A percentile compares a stretch with the other conserved stretches of the same genome.
These are phyloP conservation scores for Lachancea mirantina DNA, from an alignment of 805 yeast species.

Conservation along the genomic window DNA sequence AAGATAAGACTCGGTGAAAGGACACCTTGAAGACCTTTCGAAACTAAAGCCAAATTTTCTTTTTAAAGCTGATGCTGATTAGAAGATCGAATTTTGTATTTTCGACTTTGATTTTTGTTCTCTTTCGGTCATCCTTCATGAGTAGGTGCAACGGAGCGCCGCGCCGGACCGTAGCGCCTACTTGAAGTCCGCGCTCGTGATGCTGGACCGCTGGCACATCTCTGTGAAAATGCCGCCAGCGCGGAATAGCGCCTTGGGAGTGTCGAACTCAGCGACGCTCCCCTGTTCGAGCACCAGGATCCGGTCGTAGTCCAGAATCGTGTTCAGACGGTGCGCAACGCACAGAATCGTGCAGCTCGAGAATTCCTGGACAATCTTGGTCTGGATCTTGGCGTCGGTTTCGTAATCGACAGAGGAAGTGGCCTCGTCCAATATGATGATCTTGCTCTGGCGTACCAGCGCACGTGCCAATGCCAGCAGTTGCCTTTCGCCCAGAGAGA, in stretches of 20 bases:
- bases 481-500: conserved; percentile 68
- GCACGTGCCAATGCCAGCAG: conserved; percentile 65
- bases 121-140: too few species aligned
- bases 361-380: conserved; percentile 52
- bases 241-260: conserved; percentile 42
- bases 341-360: conserved; percentile 58
- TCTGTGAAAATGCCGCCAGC: conserved; percentile 41
- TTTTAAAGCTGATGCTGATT: too few species aligned
- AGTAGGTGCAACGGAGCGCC: too few species aligned
- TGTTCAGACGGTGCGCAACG: conserved; percentile 64
- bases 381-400: conserved; percentile 60
- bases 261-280: conserved; percentile 45
- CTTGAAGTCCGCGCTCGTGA: conserved; percentile 34
- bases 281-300: conserved; percentile 57
- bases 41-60: too few species aligned
- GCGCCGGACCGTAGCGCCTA: too few species aligned
- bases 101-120: too few species aligned
- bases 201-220: conserved; percentile 45
- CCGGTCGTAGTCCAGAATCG: conserved; percentile 52
- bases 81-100: too few species aligned
- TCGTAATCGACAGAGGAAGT: conserved; percentile 71
- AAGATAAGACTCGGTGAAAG: too few species aligned
- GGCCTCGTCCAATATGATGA: conserved; percentile 67
- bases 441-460: conserved; percentile 52
- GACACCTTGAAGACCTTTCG: too few species aligned